A percentile compares a stretch with the other conserved stretches of the same genome.
phyloP scores from a whole-genome alignment of 2,329 filamentous ascomycete species.

The Rosellinia necatrix region DNA sequence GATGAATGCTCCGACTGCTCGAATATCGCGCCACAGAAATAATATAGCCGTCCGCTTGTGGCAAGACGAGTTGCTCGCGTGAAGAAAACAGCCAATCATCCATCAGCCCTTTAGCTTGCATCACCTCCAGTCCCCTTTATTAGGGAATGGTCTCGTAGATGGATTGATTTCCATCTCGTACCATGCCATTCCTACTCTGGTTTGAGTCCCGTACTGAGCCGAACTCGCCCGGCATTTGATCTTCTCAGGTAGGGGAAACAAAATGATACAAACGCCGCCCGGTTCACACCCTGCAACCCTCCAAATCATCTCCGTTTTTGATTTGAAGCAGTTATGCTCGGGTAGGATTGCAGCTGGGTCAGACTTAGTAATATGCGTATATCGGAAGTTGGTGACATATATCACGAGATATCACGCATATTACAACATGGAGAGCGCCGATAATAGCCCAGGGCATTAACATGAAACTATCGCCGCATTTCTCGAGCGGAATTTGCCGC shows the following conservation, averaged over 20 bases:
- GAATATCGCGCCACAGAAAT: conserved; percentile 9
- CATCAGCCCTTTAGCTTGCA: conserved; percentile 14
- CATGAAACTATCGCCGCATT: neutral
- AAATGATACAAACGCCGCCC: no score
- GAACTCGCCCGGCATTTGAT: conserved; percentile 2
- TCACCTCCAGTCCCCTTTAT: neutral
- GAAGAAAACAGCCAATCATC: conserved; percentile 32
- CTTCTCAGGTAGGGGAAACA: neutral
- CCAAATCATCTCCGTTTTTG: neutral
- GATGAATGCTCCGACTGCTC: conserved; percentile 1
- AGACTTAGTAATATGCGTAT: conserved; percentile 3
- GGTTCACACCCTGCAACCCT: neutral
- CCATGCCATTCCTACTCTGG: neutral
- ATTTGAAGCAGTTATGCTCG: neutral
- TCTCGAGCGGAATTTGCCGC: neutral
- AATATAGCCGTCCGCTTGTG: neutral
- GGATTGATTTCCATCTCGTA: neutral
- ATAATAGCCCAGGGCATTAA: neutral
- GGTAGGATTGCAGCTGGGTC: neutral
- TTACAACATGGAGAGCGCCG: neutral
- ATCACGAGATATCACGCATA: conserved; percentile 6
- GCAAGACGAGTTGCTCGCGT: conserved; percentile 8
- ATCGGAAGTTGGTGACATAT: conserved; percentile 8
- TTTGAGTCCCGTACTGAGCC: neutral
- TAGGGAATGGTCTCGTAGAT: conserved; percentile 1